Base-by-base conservation (phyloP, 768 basidiomycete species). In the Kwoniella heveanensis region DNA sequence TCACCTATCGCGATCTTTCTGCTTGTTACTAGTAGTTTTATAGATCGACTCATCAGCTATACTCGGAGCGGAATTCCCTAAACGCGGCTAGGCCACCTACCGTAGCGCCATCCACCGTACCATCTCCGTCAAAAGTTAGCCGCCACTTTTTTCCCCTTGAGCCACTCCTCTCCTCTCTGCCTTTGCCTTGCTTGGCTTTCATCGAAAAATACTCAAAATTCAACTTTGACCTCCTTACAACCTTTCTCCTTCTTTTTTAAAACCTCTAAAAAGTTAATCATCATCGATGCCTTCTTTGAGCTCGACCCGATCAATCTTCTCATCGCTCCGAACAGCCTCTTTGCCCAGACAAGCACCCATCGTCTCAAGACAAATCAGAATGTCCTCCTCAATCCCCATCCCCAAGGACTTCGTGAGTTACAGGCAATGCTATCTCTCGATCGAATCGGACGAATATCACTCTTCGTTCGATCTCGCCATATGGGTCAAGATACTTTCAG, bases 351-450 rank as follows among this genome's bases (percentile, higher is more conserved):
- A 30, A 44, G 39, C 39, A 44, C 39, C 39, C 39, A 36, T 50
- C 56, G 24, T 48, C 36, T 39, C 44, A 44, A 54, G 47, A 47
- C 57, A 65, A 0, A 46, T 71, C 74, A 76, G 79, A 65, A 75
- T 77, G 71, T 74, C 77, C 39, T 77, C 80, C 39, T 74, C 80
- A 12, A 69, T 82, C 64, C 79, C 82, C 59, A 71, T 82, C 62
- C 82, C 82, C 44, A 72, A 68, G 54, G 82, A 82, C 77, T 82
- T 82, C 65, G 79, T 80, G 57, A 70, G 79, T 69, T 10, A 44
- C 21, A 1, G n/a, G n/a, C n/a, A n/a, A n/a, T n/a, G n/a, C n/a
- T n/a, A 22, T 48, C n/a, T 10, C 10, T 5, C 39, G 39, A 44
- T 48, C 36, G 17, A 2, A 22, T 52, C 21, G 55, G 17, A 19